Conservation (phyloP, 2,329 filamentous ascomycete species). For the Huntiella abstrusa region DNA sequence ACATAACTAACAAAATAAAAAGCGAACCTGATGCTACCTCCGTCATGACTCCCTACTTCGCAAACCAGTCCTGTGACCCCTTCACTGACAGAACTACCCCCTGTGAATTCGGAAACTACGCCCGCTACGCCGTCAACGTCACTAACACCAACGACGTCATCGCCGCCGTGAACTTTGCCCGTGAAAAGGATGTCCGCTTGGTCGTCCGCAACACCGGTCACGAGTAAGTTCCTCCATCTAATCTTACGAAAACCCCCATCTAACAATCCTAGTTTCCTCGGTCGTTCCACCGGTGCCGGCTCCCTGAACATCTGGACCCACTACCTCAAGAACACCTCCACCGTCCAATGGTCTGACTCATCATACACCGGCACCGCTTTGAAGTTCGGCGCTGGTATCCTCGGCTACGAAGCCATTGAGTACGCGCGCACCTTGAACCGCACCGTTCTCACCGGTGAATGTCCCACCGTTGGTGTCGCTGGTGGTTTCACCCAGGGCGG, state of each 20-base stretch:
- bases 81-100: constrained; percentile 20
- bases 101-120: constrained; percentile 26
- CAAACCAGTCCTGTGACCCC: constrained; percentile 22
- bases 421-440: constrained; percentile 27
- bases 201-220: constrained; percentile 20
- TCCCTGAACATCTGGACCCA: constrained; percentile 23
- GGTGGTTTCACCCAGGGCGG: constrained; percentile 44
- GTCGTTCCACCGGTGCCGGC: constrained; percentile 20
- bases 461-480: constrained; percentile 33
- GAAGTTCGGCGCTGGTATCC: constrained; percentile 35
- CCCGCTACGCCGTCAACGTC: constrained; percentile 22
- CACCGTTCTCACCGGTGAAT: constrained; percentile 35
- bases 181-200: constrained; percentile 20
- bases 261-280: constrained; percentile 15
- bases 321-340: constrained; percentile 19
- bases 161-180: constrained; percentile 20
- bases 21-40: constrained; percentile 22
- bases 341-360: constrained; percentile 14
- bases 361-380: constrained; percentile 28
- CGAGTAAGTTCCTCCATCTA: constrained; percentile 16
- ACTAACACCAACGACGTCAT: constrained; percentile 17
- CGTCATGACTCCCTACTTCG: constrained; percentile 22
- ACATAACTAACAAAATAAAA: not conserved
- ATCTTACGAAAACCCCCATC: not conserved
- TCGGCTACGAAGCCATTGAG: constrained; percentile 33